Evolutionary conservation across 2,329 filamentous ascomycete species (phyloP), one percentile per base, ranked within the genome.

Genomic region (Colletotrichum sp.): DNA sequence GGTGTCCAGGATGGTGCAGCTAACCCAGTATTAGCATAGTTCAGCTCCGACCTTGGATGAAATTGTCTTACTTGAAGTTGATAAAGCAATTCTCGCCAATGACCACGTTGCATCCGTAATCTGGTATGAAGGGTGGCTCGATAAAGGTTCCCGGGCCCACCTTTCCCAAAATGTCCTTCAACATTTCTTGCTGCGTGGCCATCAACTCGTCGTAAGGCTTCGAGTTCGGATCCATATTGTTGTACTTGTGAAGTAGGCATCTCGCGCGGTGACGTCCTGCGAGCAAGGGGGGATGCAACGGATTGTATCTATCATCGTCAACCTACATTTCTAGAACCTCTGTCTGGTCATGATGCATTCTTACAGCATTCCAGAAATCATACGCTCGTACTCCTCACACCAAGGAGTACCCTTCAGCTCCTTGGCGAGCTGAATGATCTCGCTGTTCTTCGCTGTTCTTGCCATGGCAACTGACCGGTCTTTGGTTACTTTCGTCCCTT

Each of bases 81-180:
- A 91, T 87, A 79, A 93, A 94, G 80, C 93, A 93, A 28, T 88
- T 85, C 55, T 90, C 86, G 9, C 92, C 92, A 2, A 94, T 85
- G 8, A 85, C 87, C 77, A 94, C 89, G 79, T 94, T 94, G 81
- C 90, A 90, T 3, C 92, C 93, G 75, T 94, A 94, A 81, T 94
- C 92, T 39, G 93, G 86, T 52, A 86, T 87, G 71, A 94, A 86
- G 0, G 92, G 92, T 0, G 92, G 89, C 79, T 94, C 92, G 60
- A 94, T 89, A 77, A 89, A 89, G 21, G 85, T 86, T 0, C 89
- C 89, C 70, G 86, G 86, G 4, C 91, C 91, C 8, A 89, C 83
- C 12, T 82, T 81, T 32, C 88, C 86, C 5, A 93, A 80, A 52
- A 92, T 83, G 9, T 89, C 83, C 72, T 84, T 80, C 62, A 94